Evolutionary conservation across 2,329 filamentous ascomycete species (phyloP).

Genomic region (Calonectria henricotiae): DNA sequence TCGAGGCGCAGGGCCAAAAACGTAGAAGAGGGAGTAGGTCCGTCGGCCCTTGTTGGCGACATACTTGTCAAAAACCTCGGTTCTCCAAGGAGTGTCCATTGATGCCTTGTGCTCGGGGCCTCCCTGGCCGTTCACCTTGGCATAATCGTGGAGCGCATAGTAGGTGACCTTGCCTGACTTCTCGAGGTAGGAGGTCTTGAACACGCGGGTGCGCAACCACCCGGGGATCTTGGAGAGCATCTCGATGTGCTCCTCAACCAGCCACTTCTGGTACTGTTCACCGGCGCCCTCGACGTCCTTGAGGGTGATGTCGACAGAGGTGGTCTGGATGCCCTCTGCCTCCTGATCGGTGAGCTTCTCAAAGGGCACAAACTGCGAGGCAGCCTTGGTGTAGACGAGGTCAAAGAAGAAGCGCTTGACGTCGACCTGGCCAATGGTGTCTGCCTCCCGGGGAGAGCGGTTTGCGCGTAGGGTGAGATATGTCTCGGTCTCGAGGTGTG

Average conservation of each 20-base stretch:
- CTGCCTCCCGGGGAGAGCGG: conserved; percentile 69
- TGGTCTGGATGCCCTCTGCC: conserved; percentile 73
- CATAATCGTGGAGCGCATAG: conserved; percentile 82
- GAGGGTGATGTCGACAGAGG: conserved; percentile 74
- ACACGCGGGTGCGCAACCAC: conserved; percentile 83
- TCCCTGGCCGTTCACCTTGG: conserved; percentile 76
- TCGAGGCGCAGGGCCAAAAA: conserved; percentile 82
- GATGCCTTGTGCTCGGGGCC: conserved; percentile 77
- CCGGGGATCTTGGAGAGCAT: conserved; percentile 83
- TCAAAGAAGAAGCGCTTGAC: conserved; percentile 83
- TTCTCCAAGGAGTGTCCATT: conserved; percentile 74
- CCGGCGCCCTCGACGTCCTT: conserved; percentile 67
- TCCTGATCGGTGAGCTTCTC: conserved; percentile 75
- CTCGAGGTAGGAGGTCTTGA: conserved; percentile 77
- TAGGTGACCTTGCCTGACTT: conserved; percentile 68
- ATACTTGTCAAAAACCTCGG: conserved; percentile 72
- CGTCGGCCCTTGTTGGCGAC: conserved; percentile 73
- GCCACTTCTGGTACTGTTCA: conserved; percentile 77
- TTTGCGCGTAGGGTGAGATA: conserved; percentile 79
- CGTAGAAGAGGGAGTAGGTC: conserved; percentile 82
- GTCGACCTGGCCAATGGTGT: conserved; percentile 71
- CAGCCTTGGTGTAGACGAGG: conserved; percentile 71
- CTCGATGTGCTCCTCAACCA: conserved; percentile 80
- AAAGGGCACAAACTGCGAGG: conserved; percentile 71
- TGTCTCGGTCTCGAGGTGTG: conserved; percentile 77